Base-by-base conservation (phyloP, 225 moss, liverwort and hornwort genomes). In the Antitrichia curtipendula region DNA sequence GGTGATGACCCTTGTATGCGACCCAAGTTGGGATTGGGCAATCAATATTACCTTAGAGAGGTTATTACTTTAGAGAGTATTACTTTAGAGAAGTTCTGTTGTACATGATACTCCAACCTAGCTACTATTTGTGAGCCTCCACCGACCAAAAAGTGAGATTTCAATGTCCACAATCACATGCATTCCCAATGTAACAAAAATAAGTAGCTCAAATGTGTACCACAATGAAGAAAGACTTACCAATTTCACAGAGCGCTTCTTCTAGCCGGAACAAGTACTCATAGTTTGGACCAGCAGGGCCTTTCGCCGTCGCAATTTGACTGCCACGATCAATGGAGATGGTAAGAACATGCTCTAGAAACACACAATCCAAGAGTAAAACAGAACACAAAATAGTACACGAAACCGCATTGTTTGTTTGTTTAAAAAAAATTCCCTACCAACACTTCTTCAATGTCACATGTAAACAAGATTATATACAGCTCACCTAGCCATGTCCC, bases 231-330 rank as follows among this genome's bases (percentile, higher is more conserved):
- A 47, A 74, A 78, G n/a, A 75, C 93, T 88, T 86, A 98, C 98
- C 96, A 85, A 98, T 95, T 86, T 98, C 93, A 47, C 40, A 76
- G 17, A 98, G 93, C 29, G 95, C 92, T 87, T 95, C 95, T 89
- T 98, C 97, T 19, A 98, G 91, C 72, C 90, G 91, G 74, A 93
- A 93, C 91, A 93, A 90, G 84, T 93, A 93, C 85, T 93, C 93
- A 15, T 93, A 91, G 89, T 98, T 98, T 45, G 97, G 90, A 65
- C 97, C 98, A 49, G 97, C 97, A 61, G 98, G 98, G 36, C 98
- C 97, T 78, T 84, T 92, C 1, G 97, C 95, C 19, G 85, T 96
- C 3, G 98, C 97, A 74, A 98, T 98, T 92, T 98, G 97, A 47
- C 95, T 97, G 93, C 78, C 80, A 83, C 6, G 45, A 40, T 50